Conservation (phyloP, 2,329 filamentous ascomycete genomes). For the Microdochium trichocladiopsis region DNA sequence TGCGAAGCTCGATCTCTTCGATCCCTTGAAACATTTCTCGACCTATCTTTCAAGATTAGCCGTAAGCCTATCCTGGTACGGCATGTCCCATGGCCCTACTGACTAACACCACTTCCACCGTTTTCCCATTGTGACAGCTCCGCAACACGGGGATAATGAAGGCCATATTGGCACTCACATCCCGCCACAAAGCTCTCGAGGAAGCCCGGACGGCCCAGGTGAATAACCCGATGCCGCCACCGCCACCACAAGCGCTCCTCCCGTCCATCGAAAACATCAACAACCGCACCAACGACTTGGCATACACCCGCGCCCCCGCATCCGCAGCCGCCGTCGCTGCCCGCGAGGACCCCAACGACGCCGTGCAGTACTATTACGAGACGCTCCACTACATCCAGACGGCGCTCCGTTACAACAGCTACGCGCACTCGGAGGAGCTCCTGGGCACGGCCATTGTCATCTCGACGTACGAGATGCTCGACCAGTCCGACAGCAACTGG, state of each 20-base stretch:
- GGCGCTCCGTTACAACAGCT: conserved; percentile 50
- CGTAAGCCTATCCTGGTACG: conserved; percentile 4
- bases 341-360: conserved; percentile 25
- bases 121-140: conserved; percentile 15
- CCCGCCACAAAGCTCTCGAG: conserved; percentile 31
- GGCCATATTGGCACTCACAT: conserved; percentile 47
- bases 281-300: conserved; percentile 4
- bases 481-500: conserved; percentile 47
- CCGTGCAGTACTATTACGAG: conserved; percentile 53
- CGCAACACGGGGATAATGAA: conserved; percentile 50
- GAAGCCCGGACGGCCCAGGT: conserved; percentile 10
- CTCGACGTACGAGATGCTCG: conserved; percentile 61
- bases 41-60: conserved; percentile 24
- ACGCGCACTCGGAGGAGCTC: conserved; percentile 50
- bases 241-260: background rate
- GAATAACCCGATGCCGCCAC: background rate
- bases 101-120: background rate
- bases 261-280: conserved; percentile 2
- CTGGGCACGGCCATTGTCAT: conserved; percentile 53
- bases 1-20: conserved; percentile 22
- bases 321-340: background rate
- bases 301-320: conserved; percentile 2
- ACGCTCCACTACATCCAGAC: conserved; percentile 54
- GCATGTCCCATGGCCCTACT: background rate
- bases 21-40: conserved; percentile 22